Percentiles rank a stretch among this genome's conserved stretches.
phyloP scores from a whole-genome alignment of 2,329 filamentous ascomycete species.

The Zymoseptoria pseudotritici region DNA sequence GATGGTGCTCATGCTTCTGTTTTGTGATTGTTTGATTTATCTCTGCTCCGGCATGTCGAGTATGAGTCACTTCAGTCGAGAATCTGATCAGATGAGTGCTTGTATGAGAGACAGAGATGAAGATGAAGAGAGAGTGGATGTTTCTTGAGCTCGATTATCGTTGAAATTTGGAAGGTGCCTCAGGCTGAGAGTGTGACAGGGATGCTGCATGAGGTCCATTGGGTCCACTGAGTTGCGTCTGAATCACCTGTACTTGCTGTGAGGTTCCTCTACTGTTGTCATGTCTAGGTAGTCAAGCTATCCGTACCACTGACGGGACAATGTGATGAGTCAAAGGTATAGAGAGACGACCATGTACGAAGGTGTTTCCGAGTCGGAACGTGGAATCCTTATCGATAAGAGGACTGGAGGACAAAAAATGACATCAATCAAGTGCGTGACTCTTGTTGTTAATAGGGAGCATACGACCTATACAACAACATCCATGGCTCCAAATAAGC shows the following conservation, averaged over 20 bases:
- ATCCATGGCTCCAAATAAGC: slow-evolving; percentile 11
- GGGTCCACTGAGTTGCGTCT: background rate
- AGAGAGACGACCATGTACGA: too few relatives aligned
- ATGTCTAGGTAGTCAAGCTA: too few relatives aligned
- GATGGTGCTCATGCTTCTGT: background rate
- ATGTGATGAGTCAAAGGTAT: too few relatives aligned
- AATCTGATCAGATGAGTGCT: background rate
- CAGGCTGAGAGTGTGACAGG: background rate
- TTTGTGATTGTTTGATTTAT: background rate
- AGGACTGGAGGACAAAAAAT: too few relatives aligned
- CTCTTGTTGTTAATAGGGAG: too few relatives aligned
- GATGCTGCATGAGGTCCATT: background rate
- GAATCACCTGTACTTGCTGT: too few relatives aligned
- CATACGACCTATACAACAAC: background rate
- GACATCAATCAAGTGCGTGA: too few relatives aligned
- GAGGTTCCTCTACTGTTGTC: too few relatives aligned
- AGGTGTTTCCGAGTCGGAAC: too few relatives aligned
- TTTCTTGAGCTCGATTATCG: background rate
- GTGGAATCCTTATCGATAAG: too few relatives aligned
- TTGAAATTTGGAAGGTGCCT: background rate
- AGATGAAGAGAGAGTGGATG: background rate
- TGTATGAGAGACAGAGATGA: background rate
- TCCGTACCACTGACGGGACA: too few relatives aligned
- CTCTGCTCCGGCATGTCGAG: background rate
- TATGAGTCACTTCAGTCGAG: background rate